These are phyloP conservation scores for Pseudocercospora fuligena DNA, from an alignment of 2,329 filamentous ascomycete genomes.

Conservation along the genomic window DNA sequence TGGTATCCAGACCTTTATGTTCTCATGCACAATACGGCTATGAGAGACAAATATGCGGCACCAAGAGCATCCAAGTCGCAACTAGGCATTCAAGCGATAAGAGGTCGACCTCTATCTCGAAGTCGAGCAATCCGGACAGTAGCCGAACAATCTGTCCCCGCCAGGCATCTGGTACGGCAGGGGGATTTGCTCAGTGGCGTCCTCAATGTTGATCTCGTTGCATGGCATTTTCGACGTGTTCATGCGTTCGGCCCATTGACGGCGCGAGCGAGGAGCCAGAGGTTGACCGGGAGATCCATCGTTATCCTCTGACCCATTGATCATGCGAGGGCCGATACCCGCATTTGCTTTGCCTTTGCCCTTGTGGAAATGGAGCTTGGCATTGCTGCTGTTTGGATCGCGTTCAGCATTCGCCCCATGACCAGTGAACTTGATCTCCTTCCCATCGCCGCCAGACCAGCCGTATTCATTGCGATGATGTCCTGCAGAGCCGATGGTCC, in stretches of 20 bases:
- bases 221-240: conserved; percentile 27
- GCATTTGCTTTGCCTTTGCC: conserved; percentile 5
- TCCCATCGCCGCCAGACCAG: conserved; percentile 43
- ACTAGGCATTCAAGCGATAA: conserved; percentile 1
- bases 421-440: conserved; percentile 43
- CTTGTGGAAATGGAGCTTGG: conserved; percentile 28
- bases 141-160: conserved; percentile 10
- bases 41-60: background rate
- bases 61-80: conserved; percentile 6
- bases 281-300: conserved; percentile 26
- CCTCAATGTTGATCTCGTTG: conserved; percentile 28
- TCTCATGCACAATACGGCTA: conserved; percentile 1
- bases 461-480: conserved; percentile 29
- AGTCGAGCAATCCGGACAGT: conserved; percentile 15
- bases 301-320: conserved; percentile 16
- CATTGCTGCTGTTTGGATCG: conserved; percentile 32
- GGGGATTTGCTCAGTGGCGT: conserved; percentile 31
- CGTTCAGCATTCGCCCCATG: conserved; percentile 40
- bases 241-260: conserved; percentile 35
- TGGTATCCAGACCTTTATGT: conserved; percentile 2
- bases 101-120: background rate
- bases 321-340: conserved; percentile 25
- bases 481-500: conserved; percentile 30
- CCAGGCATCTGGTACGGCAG: background rate
- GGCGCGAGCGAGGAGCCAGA: conserved; percentile 32